Conservation (phyloP, 108 stramenopile species). For the Cyclotella kingstonii region DNA sequence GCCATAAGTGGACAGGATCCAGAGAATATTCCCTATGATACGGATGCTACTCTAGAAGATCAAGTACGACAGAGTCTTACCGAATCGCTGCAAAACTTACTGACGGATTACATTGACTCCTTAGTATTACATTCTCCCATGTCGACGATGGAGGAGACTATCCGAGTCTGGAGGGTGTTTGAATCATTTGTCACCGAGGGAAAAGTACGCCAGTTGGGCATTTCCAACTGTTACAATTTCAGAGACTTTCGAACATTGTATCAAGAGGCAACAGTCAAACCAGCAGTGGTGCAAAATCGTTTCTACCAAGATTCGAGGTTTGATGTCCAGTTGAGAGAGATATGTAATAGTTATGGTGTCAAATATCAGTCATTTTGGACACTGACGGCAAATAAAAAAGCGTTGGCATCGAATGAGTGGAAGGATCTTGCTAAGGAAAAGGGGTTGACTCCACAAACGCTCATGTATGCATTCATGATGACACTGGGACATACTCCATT, state of each 20-base stretch:
- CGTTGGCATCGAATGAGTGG: constrained; percentile 47
- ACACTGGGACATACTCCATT: constrained; percentile 75
- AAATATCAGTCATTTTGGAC: constrained; percentile 72
- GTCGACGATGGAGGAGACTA: constrained; percentile 41
- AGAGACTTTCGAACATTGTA: constrained; percentile 29
- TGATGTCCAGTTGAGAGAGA: constrained; percentile 70
- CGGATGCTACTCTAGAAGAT: constrained; percentile 38
- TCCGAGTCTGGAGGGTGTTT: constrained; percentile 71
- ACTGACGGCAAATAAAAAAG: constrained; percentile 59
- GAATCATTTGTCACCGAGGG: constrained; percentile 69
- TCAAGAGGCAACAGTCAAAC: constrained; percentile 70
- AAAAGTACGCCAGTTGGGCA: constrained; percentile 63
- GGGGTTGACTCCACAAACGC: constrained; percentile 67
- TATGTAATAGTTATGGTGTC: constrained; percentile 43
- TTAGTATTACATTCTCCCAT: constrained; percentile 67
- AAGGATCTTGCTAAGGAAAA: constrained; percentile 46
- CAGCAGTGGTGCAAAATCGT: constrained; percentile 83
- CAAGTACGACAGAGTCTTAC: constrained; percentile 67
- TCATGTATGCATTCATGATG: constrained; percentile 86
- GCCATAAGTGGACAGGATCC: constrained; percentile 81
- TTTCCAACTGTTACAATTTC: constrained; percentile 69
- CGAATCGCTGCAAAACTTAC: constrained; percentile 66
- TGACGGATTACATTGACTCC: constrained; percentile 82
- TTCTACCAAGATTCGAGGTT: constrained; percentile 74
- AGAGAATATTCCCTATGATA: constrained; percentile 77